Base-by-base conservation (phyloP, 176 grass and related monocot species). In the Rhipidocladum racemiflorum region DNA sequence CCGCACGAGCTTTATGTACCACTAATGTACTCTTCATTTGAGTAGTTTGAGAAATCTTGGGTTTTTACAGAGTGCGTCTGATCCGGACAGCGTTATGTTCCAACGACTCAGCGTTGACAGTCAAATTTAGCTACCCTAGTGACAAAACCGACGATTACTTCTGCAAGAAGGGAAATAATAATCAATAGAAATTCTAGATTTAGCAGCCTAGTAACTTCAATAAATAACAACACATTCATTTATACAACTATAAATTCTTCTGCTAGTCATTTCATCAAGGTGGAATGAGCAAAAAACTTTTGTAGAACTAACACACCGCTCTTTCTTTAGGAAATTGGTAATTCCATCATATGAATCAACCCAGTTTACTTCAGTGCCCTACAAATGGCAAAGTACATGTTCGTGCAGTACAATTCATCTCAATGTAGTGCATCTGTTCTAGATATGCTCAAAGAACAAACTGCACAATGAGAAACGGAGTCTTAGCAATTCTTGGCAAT, bases 61-160 rank as follows among this genome's bases (percentile, higher is more conserved):
- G 44, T 72, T 50, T 12, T 3, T 43, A 10, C 42, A 43, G 40
- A 2, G 42, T 12, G 42, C 9, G 42, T 10, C 42, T 43, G 42
- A 43, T 43, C 42, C 42, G 42, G 9, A 9, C 39, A 40, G n/a
- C n/a, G n/a, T n/a, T n/a, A n/a, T n/a, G n/a, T n/a, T n/a, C n/a
- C n/a, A n/a, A n/a, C 8, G 45, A 35, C 21, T 24, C 17, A 16
- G 23, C 25, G n/a, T 21, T 21, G n/a, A 43, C 24, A 27, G 12
- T 63, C 14, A 1, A 21, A 35, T 63, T 34, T 18, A 76, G 18
- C 10, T 16, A 11, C 25, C 51, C 25, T 36, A 14, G n/a, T n/a
- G n/a, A 59, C 73, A 91, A 48, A 65, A 88, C 35, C 6, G 74
- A 84, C 0, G 94, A 92, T 30, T 90, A 94, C 68, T 94, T 92